These are phyloP conservation scores for Conticribra weissflogii DNA, from an alignment of 108 stramenopile species.

Conservation along the genomic window DNA sequence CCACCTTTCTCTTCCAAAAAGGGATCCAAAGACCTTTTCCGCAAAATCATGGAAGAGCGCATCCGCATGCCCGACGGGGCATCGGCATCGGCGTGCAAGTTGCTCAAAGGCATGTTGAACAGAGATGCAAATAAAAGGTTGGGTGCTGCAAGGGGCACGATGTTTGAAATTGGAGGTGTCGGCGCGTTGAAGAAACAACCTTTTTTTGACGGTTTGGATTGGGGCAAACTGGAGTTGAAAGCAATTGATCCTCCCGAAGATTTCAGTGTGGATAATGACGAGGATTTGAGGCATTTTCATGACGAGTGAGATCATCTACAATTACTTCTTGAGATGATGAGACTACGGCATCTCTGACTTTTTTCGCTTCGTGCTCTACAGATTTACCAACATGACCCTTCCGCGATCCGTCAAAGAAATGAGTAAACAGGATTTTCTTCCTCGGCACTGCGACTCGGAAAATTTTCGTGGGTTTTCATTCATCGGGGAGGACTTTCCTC, in stretches of 20 bases:
- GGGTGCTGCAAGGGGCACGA: constrained; percentile 89
- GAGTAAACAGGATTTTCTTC: constrained; percentile 56
- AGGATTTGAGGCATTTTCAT: constrained; percentile 87
- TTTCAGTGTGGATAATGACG: constrained; percentile 71
- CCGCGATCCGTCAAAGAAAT: constrained; percentile 83
- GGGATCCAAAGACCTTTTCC: constrained; percentile 91
- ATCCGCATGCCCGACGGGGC: constrained; percentile 91
- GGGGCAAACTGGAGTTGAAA: constrained; percentile 85
- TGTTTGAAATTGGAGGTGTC: constrained; percentile 98
- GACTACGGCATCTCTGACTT: neutral
- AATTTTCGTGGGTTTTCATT: constrained; percentile 89
- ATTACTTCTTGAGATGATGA: neutral
- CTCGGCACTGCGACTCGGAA: constrained; percentile 66
- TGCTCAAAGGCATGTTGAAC: constrained; percentile 93
- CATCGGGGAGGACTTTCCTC: constrained; percentile 74
- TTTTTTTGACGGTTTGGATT: constrained; percentile 92
- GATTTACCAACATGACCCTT: constrained; percentile 79
- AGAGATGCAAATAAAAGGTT: constrained; percentile 87
- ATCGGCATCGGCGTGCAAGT: constrained; percentile 73
- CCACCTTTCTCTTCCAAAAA: constrained; percentile 91
- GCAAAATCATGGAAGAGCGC: constrained; percentile 94
- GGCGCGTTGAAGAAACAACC: constrained; percentile 86
- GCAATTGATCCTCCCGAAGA: constrained; percentile 77
- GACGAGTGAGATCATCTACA: constrained; percentile 58
- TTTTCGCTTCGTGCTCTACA: neutral